Percentiles rank a stretch among this genome's conserved stretches.
phyloP scores from a whole-genome alignment of 208 protist genomes.

The Trypanosoma conorhini region DNA sequence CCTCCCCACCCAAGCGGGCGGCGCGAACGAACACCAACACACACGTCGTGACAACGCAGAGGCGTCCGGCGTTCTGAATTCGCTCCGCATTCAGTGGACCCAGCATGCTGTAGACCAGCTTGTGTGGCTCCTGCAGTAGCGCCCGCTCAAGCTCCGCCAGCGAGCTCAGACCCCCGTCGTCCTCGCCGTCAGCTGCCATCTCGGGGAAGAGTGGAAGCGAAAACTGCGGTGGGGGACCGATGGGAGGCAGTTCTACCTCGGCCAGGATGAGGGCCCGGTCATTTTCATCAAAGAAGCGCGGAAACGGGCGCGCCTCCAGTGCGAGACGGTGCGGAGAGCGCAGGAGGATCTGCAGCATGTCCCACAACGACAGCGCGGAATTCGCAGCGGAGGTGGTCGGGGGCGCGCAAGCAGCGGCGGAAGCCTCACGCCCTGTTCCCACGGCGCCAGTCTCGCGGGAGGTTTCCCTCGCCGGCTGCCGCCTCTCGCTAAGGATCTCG shows the following conservation, averaged over 20 bases:
- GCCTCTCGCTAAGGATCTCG: constrained; percentile 17
- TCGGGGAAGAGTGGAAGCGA: constrained; percentile 36
- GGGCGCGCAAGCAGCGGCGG: not conserved
- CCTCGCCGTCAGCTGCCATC: not conserved
- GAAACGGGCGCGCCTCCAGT: constrained; percentile 54
- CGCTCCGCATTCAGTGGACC: constrained; percentile 61
- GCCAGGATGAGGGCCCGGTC: constrained; percentile 45
- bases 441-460: not conserved
- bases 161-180: constrained; percentile 28
- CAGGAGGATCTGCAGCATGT: constrained; percentile 44
- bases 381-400: not conserved
- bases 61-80: constrained; percentile 55
- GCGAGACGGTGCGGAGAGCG: constrained; percentile 48
- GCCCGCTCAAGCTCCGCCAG: constrained; percentile 38
- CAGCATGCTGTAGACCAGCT: constrained; percentile 69
- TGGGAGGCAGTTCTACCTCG: constrained; percentile 31
- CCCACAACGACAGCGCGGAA: constrained; percentile 29
- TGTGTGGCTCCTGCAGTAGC: constrained; percentile 64
- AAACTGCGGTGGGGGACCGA: constrained; percentile 44
- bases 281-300: constrained; percentile 35
- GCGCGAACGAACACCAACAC: constrained; percentile 72
- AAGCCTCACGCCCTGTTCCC: not conserved
- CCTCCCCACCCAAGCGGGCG: constrained; percentile 31
- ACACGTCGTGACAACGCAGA: constrained; percentile 75
- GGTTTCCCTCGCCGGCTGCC: constrained; percentile 20